Evolutionary conservation across 2,329 filamentous ascomycete species (phyloP).

Genomic region (Alternaria postmessia): DNA sequence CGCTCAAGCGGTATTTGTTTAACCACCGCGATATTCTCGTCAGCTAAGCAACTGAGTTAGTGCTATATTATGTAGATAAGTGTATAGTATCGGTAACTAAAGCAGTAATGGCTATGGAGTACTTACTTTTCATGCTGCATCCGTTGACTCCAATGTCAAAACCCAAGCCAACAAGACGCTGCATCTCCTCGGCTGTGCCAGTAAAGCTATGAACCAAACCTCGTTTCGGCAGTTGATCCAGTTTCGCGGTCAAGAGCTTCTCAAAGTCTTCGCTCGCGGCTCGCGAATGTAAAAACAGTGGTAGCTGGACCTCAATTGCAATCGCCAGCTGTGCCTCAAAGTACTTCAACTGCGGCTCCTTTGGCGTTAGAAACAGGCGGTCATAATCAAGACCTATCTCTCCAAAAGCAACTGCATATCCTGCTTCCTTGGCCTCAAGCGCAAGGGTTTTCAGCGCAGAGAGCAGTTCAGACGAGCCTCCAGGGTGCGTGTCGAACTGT

Average conservation of each 20-base stretch:
- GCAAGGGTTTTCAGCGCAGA: slow-evolving; percentile 71
- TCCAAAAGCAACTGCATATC: slow-evolving; percentile 80
- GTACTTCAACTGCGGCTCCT: slow-evolving; percentile 80
- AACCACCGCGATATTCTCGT: slow-evolving; percentile 84
- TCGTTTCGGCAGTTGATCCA: slow-evolving; percentile 73
- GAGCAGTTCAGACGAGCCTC: slow-evolving; percentile 64
- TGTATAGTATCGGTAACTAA: neutral
- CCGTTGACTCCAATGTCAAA: slow-evolving; percentile 96
- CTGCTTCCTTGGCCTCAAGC: slow-evolving; percentile 62
- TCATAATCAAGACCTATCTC: slow-evolving; percentile 98
- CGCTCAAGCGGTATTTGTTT: slow-evolving; percentile 77
- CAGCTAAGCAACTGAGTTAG: slow-evolving; percentile 28
- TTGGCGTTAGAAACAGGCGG: slow-evolving; percentile 81
- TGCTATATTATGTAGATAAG: neutral
- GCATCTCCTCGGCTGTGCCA: slow-evolving; percentile 85
- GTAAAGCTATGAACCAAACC: slow-evolving; percentile 97
- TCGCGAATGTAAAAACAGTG: slow-evolving; percentile 90
- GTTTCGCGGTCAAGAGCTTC: slow-evolving; percentile 67
- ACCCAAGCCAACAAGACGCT: slow-evolving; percentile 77
- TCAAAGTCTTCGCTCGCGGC: slow-evolving; percentile 84
- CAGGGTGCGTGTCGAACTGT: slow-evolving; percentile 73
- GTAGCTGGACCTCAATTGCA: slow-evolving; percentile 78
- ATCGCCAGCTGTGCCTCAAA: slow-evolving; percentile 85
- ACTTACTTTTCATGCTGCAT: slow-evolving; percentile 84
- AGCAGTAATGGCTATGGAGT: slow-evolving; percentile 3